Percentiles rank a stretch among this genome's conserved stretches.
phyloP scores from a whole-genome alignment of 352 stramenopile species.

The Pythium apleroticum region DNA sequence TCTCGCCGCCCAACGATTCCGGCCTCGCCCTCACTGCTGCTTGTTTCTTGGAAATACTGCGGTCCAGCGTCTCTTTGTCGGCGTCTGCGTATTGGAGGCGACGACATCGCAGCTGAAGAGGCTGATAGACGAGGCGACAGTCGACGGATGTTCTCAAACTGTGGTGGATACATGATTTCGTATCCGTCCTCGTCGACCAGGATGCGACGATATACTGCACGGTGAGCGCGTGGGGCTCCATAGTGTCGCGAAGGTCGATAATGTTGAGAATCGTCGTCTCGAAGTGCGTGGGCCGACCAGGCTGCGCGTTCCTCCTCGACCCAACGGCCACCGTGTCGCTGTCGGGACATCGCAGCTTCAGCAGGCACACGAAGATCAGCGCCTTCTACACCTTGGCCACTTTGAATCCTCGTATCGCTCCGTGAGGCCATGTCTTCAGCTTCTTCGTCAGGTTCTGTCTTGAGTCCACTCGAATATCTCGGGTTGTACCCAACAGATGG shows the following conservation, averaged over 20 bases:
- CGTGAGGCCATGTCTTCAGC: neutral
- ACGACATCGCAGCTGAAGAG: neutral
- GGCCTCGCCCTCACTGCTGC: slow-evolving; percentile 12
- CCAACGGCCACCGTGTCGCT: neutral
- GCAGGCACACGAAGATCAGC: neutral
- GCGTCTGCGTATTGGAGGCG: slow-evolving; percentile 4
- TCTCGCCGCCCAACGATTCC: neutral
- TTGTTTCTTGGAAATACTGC: slow-evolving; percentile 4
- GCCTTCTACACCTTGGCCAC: neutral
- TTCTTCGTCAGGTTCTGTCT: neutral
- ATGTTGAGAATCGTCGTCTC: neutral
- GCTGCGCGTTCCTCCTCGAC: neutral
- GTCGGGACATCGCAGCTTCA: neutral
- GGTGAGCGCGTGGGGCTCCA: slow-evolving; percentile 1
- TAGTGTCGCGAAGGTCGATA: neutral
- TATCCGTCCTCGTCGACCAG: slow-evolving; percentile 22
- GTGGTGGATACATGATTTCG: slow-evolving; percentile 8
- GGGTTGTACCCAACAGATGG: neutral
- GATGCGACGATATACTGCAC: slow-evolving; percentile 17
- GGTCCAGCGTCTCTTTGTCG: neutral
- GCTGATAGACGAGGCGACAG: slow-evolving; percentile 7
- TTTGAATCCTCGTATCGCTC: neutral
- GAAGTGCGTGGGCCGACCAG: neutral
- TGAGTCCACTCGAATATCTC: neutral
- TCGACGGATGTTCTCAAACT: slow-evolving; percentile 9